Evolutionary conservation across 345 rosid genomes (phyloP).

Genomic region (Rhodamnia argentea): DNA sequence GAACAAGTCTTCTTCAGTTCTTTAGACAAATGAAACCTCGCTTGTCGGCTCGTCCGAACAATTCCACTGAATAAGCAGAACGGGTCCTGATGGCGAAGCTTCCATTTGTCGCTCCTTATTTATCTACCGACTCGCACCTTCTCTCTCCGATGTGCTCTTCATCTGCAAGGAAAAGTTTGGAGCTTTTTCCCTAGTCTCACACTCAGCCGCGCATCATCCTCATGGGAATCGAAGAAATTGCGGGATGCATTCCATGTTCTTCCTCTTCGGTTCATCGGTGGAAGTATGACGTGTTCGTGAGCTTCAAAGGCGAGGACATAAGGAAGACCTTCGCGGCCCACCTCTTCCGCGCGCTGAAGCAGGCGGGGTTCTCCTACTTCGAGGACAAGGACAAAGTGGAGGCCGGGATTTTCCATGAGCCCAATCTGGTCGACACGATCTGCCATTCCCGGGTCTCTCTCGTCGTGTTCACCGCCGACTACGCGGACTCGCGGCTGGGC

Average conservation of each 20-base stretch:
- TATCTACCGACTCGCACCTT: not conserved
- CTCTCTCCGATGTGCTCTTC: not conserved
- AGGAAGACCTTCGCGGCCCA: not conserved
- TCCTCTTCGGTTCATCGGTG: not conserved
- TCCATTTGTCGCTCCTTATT: not conserved
- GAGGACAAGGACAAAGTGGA: not conserved
- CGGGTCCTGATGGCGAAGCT: not conserved
- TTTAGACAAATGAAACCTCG: too few relatives aligned
- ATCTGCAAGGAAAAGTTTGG: not conserved
- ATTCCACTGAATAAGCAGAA: too few relatives aligned
- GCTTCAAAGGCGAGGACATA: not conserved
- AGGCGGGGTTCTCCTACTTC: not conserved
- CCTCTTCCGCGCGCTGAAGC: not conserved
- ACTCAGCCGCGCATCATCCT: not conserved
- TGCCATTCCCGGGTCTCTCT: not conserved
- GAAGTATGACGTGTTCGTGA: not conserved
- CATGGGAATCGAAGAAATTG: not conserved
- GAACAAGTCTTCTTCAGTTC: too few relatives aligned
- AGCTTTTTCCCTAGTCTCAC: not conserved
- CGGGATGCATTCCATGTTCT: not conserved
- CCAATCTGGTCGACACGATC: not conserved
- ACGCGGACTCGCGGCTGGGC: slow-evolving; percentile 1
- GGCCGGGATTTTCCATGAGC: not conserved
- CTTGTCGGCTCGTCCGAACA: too few relatives aligned
- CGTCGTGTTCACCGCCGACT: slow-evolving; percentile 1